Conservation (phyloP, 306 rosid genomes). For the Biancaea sappan region DNA sequence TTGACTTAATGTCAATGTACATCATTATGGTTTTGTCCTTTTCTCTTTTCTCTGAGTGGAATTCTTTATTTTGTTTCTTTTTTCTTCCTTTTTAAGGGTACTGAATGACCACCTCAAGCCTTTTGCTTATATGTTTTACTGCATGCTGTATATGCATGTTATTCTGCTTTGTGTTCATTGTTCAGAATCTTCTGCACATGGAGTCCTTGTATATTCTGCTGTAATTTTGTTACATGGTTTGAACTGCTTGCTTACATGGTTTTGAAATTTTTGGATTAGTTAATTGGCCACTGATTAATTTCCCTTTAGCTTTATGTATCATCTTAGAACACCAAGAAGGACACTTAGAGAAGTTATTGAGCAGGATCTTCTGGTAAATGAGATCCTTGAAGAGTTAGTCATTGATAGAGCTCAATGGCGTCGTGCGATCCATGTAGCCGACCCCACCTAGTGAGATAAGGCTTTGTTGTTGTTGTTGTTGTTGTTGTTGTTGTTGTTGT, state of each 20-base stretch:
- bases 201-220: background rate
- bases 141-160: background rate
- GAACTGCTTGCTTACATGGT: background rate
- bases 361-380: too few relatives aligned
- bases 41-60: background rate
- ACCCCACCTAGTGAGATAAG: too few relatives aligned
- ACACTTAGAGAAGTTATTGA: too few relatives aligned
- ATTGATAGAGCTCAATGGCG: too few relatives aligned
- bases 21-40: background rate
- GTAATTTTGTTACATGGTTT: too few relatives aligned
- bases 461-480: too few relatives aligned
- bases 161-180: background rate
- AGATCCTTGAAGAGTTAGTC: too few relatives aligned
- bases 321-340: too few relatives aligned
- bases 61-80: background rate
- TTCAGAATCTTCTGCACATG: background rate
- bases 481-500: too few relatives aligned
- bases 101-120: background rate
- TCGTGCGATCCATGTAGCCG: too few relatives aligned
- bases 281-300: background rate
- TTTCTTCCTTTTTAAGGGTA: background rate
- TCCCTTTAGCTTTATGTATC: background rate
- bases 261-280: background rate
- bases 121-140: background rate
- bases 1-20: background rate